These are phyloP conservation scores for Scedosporium dehoogii DNA, from an alignment of 2,329 filamentous ascomycete genomes.

Conservation along the genomic window DNA sequence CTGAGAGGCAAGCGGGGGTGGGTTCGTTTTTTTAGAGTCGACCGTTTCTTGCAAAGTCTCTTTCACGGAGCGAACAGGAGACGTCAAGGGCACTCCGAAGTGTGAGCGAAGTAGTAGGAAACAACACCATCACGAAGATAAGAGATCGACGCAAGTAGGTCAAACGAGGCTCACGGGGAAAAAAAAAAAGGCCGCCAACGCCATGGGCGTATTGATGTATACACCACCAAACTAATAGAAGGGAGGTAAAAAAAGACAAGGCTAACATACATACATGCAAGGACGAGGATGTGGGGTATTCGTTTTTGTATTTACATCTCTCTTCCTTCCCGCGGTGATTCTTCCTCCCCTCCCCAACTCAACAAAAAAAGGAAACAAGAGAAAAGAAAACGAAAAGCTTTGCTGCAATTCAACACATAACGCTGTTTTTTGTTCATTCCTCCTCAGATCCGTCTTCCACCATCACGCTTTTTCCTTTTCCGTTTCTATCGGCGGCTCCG, in stretches of 20 bases:
- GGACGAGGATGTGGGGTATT: background rate
- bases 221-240: background rate
- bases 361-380: background rate
- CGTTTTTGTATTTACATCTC: background rate
- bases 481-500: conserved; percentile 19
- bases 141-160: too few relatives aligned
- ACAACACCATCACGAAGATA: too few relatives aligned
- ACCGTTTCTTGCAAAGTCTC: too few relatives aligned
- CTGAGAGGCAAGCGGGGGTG: too few relatives aligned
- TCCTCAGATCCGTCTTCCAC: conserved; percentile 35
- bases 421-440: background rate
- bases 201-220: background rate
- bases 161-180: too few relatives aligned
- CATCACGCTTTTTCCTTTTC: conserved; percentile 34
- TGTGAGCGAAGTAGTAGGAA: too few relatives aligned
- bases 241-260: background rate
- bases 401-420: background rate
- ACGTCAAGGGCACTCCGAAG: too few relatives aligned
- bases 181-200: too few relatives aligned
- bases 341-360: too few relatives aligned
- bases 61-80: too few relatives aligned
- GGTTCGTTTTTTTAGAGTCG: too few relatives aligned
- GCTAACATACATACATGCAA: background rate
- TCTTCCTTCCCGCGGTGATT: background rate
- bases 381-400: background rate